Evolutionary conservation across 2,329 filamentous ascomycete genomes (phyloP).

Genomic region (Epichloe gansuensis): DNA sequence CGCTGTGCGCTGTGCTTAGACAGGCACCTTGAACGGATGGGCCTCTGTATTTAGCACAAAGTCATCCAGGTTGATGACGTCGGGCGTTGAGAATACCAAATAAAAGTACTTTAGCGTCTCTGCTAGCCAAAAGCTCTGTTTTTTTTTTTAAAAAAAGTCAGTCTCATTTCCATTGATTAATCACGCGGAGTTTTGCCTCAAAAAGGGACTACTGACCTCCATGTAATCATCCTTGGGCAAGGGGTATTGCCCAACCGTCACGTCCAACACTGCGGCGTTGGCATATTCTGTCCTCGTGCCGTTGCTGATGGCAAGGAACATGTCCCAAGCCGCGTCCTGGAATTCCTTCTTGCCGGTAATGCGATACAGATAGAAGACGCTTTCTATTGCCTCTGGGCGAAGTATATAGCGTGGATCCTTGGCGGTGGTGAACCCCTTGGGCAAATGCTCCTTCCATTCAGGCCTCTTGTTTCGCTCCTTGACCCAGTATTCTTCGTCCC

Average conservation of each 20-base stretch:
- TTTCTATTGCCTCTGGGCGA: slow-evolving; percentile 67
- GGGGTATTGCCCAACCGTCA: slow-evolving; percentile 18
- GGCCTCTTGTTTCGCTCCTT: slow-evolving; percentile 26
- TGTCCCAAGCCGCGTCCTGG: slow-evolving; percentile 57
- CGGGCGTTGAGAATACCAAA: slow-evolving; percentile 49
- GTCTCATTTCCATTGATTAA: too few relatives aligned
- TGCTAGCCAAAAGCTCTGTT: slow-evolving; percentile 26
- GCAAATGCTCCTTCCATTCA: slow-evolving; percentile 21
- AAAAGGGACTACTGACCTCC: slow-evolving; percentile 34
- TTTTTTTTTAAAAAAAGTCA: too few relatives aligned
- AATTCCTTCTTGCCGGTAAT: slow-evolving; percentile 52
- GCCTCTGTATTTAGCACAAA: slow-evolving; percentile 55
- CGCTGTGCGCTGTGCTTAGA: too few relatives aligned
- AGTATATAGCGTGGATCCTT: slow-evolving; percentile 47
- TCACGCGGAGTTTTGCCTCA: neutral
- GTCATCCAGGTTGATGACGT: slow-evolving; percentile 45
- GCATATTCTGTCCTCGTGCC: slow-evolving; percentile 46
- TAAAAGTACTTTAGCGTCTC: slow-evolving; percentile 75
- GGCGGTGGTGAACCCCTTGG: slow-evolving; percentile 42
- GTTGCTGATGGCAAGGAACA: slow-evolving; percentile 51
- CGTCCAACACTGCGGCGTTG: slow-evolving; percentile 51
- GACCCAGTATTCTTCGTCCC: slow-evolving; percentile 35
- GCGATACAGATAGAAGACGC: slow-evolving; percentile 65
- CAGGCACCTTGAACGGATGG: slow-evolving; percentile 35
- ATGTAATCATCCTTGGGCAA: slow-evolving; percentile 32